These are phyloP conservation scores for Aspergillus ibericus DNA, from an alignment of 2,329 filamentous ascomycete genomes.

Conservation along the genomic window DNA sequence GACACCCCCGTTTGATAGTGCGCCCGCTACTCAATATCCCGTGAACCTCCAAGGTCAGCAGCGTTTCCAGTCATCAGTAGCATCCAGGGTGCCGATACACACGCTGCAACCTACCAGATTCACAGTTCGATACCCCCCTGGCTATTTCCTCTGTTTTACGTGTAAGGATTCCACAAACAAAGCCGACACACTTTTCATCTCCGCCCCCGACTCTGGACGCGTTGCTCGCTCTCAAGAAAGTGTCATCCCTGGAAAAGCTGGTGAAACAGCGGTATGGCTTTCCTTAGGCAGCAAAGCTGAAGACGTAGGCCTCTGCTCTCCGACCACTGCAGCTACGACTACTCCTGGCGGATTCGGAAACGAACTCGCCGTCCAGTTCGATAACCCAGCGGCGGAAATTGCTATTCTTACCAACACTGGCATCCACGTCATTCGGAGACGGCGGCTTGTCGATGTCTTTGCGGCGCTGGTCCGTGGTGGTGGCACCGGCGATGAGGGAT, in stretches of 20 bases:
- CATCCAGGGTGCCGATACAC: conserved; percentile 52
- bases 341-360: conserved; percentile 84
- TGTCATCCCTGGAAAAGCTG: conserved; percentile 61
- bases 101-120: conserved; percentile 44
- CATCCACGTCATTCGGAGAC: conserved; percentile 79
- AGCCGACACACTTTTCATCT: conserved; percentile 73
- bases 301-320: conserved; percentile 74
- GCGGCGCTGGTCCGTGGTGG: conserved; percentile 74
- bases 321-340: conserved; percentile 67
- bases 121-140: conserved; percentile 68
- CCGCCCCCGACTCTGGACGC: conserved; percentile 83
- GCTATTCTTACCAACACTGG: conserved; percentile 90
- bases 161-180: conserved; percentile 60
- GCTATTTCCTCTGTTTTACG: conserved; percentile 87
- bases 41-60: conserved; percentile 25
- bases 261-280: conserved; percentile 79
- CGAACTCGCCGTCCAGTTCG: conserved; percentile 94
- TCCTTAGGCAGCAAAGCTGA: conserved; percentile 72
- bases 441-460: conserved; percentile 88
- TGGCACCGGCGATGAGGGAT: conserved; percentile 68
- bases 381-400: conserved; percentile 76
- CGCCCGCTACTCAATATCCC: conserved; percentile 28
- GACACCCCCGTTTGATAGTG: conserved; percentile 67
- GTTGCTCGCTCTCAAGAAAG: conserved; percentile 61
- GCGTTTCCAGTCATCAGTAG: conserved; percentile 38